A percentile compares a stretch with the other conserved stretches of the same genome.
These are phyloP conservation scores for Alternaria infectoria DNA, from an alignment of 2,329 filamentous ascomycete genomes.

Conservation along the genomic window DNA sequence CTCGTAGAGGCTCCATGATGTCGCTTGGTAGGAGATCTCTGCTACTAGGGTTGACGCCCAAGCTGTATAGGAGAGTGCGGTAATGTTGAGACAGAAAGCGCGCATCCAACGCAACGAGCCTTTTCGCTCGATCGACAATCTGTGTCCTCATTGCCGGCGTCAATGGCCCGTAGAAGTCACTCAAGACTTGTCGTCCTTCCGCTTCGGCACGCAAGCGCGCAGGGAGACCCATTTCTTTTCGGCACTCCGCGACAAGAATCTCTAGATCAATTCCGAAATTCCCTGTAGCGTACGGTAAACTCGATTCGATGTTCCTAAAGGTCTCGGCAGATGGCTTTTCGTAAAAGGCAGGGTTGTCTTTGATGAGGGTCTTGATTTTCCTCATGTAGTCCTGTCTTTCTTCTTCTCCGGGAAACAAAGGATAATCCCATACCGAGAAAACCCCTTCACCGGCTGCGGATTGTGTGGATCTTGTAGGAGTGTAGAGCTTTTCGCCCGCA, in stretches of 20 bases:
- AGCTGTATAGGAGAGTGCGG: conserved; percentile 11
- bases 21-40: conserved; percentile 33
- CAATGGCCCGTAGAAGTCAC: conserved; percentile 32
- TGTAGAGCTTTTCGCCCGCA: conserved; percentile 4
- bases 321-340: not conserved
- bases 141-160: conserved; percentile 16
- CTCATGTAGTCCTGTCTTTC: conserved; percentile 24
- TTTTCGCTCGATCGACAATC: conserved; percentile 23
- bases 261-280: conserved; percentile 24
- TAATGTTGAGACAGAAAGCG: conserved; percentile 16
- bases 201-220: not conserved
- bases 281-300: conserved; percentile 12
- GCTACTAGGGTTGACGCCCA: conserved; percentile 23
- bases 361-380: conserved; percentile 23
- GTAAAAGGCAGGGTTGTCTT: conserved; percentile 9
- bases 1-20: conserved; percentile 29
- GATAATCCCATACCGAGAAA: conserved; percentile 19
- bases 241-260: conserved; percentile 13
- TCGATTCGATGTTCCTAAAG: conserved; percentile 6
- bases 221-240: conserved; percentile 7
- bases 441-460: not conserved
- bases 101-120: conserved; percentile 22
- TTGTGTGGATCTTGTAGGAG: not conserved
- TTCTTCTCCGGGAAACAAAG: conserved; percentile 26
- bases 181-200: conserved; percentile 9